Evolutionary conservation across 495 filamentous ascomycete species (phyloP), one percentile per base, ranked within the genome.

Genomic region (Lichenothelia convexa): DNA sequence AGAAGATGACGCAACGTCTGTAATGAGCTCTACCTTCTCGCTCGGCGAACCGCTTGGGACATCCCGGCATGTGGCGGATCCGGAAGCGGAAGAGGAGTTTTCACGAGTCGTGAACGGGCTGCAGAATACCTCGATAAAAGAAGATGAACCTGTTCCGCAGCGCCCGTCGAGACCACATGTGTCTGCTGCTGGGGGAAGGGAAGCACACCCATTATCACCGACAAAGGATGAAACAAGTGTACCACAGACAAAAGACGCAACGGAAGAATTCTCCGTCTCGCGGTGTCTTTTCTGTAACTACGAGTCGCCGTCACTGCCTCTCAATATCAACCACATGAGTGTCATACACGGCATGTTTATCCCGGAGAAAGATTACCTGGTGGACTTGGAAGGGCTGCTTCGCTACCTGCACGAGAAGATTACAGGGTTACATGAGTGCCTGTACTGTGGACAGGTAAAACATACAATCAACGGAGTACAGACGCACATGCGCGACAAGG

Each of bases 401-500:
- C 59, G 63, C n/a, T 81, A 80, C 45, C 62, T 87, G 12, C 61
- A 73, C 30, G 62, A 78, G 39, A 91, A 85, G 47, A 70, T 93
- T 40, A 65, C 64, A 18, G 71, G 82, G 19, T 69, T 73, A 39
- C 78, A 80, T 48, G 70, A 84, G 45, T 87, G 91, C 54, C 57
- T 95, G 20, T 81, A 75, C 50, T 99, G 89, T 53, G 73, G 78
- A 45, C 81, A 81, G 45, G 51, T 72, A 19, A 77, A 81, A 51
- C 71, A 73, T 40, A 82, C 73, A 18, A 60, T 74, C 1, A 67
- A 70, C 37, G 84, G 80, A 11, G 68, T 82, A 24, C 82, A 89
- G 42, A 91, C 82, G 0, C 89, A 99, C 54, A 99, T 99, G 89
- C 75, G 78, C 22, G 89, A 99, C 55, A 86, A 84, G 57, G 74